Conservation (phyloP, 768 basidiomycete species). For the Zangia roseola region DNA sequence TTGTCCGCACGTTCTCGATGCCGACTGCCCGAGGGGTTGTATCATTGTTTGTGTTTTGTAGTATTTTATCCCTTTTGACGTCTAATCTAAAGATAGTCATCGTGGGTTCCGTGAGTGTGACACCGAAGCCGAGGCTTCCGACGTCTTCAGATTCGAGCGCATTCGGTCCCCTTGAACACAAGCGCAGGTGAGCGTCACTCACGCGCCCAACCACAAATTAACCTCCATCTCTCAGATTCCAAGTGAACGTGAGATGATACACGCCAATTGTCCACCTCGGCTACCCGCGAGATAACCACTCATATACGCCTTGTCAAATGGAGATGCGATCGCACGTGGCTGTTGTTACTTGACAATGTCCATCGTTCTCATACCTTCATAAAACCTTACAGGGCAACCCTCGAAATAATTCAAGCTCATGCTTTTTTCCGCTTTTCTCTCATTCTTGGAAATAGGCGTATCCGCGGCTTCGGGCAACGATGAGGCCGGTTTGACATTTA, state of each 20-base stretch:
- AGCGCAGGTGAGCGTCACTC: no score
- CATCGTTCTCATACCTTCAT: conserved; percentile 12
- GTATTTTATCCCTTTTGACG: background rate
- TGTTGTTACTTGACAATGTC: conserved; percentile 2
- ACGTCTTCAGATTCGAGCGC: no score
- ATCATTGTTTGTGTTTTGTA: no score
- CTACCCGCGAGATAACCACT: background rate
- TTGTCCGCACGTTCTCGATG: conserved; percentile 7
- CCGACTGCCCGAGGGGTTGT: background rate
- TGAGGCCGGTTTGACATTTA: background rate
- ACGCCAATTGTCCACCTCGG: background rate
- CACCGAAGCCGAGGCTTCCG: background rate
- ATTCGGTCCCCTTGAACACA: no score
- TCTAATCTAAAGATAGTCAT: conserved; percentile 12
- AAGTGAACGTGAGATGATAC: conserved; percentile 5
- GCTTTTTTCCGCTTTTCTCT: background rate
- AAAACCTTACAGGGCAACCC: background rate
- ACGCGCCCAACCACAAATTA: no score
- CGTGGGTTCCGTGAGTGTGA: conserved; percentile 2
- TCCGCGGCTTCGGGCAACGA: background rate
- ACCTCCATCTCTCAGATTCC: no score
- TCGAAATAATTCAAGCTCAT: no score
- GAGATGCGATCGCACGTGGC: conserved; percentile 7
- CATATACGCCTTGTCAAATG: background rate
- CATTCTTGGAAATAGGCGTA: no score